These are phyloP conservation scores for Metarhizium sp. DNA, from an alignment of 2,329 filamentous ascomycete genomes.

Conservation along the genomic window DNA sequence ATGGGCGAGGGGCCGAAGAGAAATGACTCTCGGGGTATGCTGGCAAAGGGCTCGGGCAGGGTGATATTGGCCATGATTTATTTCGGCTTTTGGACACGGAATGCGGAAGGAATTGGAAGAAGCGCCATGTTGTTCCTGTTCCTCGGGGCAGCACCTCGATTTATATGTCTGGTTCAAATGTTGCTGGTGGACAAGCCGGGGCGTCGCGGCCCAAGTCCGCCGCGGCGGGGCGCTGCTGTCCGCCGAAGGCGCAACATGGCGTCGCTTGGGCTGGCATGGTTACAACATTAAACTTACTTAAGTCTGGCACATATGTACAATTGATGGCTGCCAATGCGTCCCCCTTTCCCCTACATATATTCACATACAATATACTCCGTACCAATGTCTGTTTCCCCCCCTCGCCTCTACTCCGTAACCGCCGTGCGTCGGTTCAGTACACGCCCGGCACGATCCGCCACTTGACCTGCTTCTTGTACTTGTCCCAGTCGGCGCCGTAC, in stretches of 20 bases:
- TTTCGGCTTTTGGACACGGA: neutral
- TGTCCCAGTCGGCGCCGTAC: slow-evolving; percentile 83
- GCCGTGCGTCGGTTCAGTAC: slow-evolving; percentile 40
- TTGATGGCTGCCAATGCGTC: too few relatives aligned
- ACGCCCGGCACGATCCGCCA: slow-evolving; percentile 74
- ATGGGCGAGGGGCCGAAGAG: slow-evolving; percentile 62
- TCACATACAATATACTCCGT: too few relatives aligned
- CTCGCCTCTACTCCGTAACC: neutral
- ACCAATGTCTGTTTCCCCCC: neutral
- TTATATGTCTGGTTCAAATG: too few relatives aligned
- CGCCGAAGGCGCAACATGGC: neutral
- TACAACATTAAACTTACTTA: too few relatives aligned
- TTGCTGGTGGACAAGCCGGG: too few relatives aligned
- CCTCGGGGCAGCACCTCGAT: too few relatives aligned
- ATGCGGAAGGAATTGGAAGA: too few relatives aligned
- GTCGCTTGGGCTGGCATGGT: neutral
- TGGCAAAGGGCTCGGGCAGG: slow-evolving; percentile 52
- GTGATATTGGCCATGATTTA: neutral
- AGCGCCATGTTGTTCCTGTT: too few relatives aligned
- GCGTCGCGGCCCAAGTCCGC: neutral
- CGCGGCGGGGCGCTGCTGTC: neutral
- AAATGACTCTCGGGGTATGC: slow-evolving; percentile 51
- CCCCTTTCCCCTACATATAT: too few relatives aligned
- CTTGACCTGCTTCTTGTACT: slow-evolving; percentile 68
- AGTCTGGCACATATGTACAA: too few relatives aligned